phyloP scores from a whole-genome alignment of 768 basidiomycete genomes.

The Boletellus ananiceps region DNA sequence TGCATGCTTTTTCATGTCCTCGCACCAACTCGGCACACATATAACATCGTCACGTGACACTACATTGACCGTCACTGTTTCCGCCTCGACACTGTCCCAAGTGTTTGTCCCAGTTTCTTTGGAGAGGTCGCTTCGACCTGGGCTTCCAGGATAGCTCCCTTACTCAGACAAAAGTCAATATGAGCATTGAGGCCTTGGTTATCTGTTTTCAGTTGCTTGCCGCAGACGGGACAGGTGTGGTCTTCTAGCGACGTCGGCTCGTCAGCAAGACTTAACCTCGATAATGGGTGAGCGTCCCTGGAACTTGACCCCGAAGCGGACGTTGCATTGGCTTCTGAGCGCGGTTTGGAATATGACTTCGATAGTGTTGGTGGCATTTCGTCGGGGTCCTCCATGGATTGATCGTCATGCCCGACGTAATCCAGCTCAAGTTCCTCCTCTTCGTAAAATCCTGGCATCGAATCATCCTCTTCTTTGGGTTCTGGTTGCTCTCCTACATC shows the following conservation, averaged over 20 bases:
- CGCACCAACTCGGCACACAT: neutral
- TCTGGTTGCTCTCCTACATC: conserved; percentile 17
- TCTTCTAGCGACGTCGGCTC: conserved; percentile 1
- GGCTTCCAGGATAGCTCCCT: conserved; percentile 69
- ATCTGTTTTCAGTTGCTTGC: conserved; percentile 55
- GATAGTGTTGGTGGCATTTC: neutral
- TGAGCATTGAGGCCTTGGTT: conserved; percentile 84
- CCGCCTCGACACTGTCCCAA: conserved; percentile 8
- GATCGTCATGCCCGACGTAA: conserved; percentile 6
- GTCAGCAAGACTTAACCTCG: conserved; percentile 14
- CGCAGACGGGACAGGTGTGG: conserved; percentile 73
- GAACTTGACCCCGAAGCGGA: neutral
- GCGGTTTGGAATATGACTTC: conserved; percentile 13
- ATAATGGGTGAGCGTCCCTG: conserved; percentile 3
- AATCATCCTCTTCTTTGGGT: conserved; percentile 23
- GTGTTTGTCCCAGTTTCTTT: conserved; percentile 9
- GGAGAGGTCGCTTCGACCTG: conserved; percentile 36
- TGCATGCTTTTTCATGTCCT: conserved; percentile 18
- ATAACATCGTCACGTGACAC: conserved; percentile 16
- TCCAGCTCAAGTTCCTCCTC: conserved; percentile 34
- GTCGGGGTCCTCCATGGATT: conserved; percentile 6
- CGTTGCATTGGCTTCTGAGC: neutral
- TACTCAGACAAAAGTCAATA: conserved; percentile 84
- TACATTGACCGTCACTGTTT: conserved; percentile 9
- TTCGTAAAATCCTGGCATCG: conserved; percentile 54